These are phyloP conservation scores for Calendula officinalis DNA, from an alignment of 129 eudicot genomes.

Conservation along the genomic window DNA sequence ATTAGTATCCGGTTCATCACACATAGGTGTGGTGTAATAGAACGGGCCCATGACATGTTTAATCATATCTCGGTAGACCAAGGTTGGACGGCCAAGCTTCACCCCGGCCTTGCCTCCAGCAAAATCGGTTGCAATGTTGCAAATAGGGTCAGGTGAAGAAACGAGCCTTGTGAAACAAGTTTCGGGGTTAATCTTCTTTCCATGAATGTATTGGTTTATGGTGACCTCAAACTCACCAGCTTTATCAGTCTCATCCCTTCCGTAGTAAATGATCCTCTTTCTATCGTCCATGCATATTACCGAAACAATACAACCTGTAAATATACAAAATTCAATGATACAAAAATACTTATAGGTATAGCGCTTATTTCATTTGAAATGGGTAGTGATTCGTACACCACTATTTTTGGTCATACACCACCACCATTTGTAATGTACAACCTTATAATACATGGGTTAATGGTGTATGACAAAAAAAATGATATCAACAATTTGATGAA, in stretches of 20 bases:
- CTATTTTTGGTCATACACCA: too few species aligned
- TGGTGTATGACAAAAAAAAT: too few species aligned
- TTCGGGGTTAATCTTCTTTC: slow-evolving; percentile 52
- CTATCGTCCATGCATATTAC: slow-evolving; percentile 70
- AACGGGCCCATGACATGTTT: slow-evolving; percentile 58
- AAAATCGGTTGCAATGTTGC: slow-evolving; percentile 70
- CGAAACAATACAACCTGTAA: slow-evolving; percentile 66
- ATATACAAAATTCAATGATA: background rate
- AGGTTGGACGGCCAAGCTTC: slow-evolving; percentile 61
- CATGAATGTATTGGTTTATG: slow-evolving; percentile 40
- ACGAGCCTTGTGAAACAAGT: slow-evolving; percentile 74
- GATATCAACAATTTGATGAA: too few species aligned
- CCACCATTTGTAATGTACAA: too few species aligned
- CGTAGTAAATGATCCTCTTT: slow-evolving; percentile 55
- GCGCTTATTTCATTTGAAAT: too few species aligned
- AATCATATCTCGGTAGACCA: slow-evolving; percentile 56
- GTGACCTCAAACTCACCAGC: slow-evolving; percentile 57
- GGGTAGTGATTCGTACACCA: too few species aligned
- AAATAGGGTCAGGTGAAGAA: slow-evolving; percentile 70
- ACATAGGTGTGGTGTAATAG: slow-evolving; percentile 86
- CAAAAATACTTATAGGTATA: background rate
- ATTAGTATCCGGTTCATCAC: slow-evolving; percentile 62
- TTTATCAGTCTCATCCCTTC: slow-evolving; percentile 71
- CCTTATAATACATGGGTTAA: too few species aligned
- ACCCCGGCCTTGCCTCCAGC: slow-evolving; percentile 74